Conservation (phyloP, 2,329 filamentous ascomycete genomes). For the Colletotrichum noveboracense region DNA sequence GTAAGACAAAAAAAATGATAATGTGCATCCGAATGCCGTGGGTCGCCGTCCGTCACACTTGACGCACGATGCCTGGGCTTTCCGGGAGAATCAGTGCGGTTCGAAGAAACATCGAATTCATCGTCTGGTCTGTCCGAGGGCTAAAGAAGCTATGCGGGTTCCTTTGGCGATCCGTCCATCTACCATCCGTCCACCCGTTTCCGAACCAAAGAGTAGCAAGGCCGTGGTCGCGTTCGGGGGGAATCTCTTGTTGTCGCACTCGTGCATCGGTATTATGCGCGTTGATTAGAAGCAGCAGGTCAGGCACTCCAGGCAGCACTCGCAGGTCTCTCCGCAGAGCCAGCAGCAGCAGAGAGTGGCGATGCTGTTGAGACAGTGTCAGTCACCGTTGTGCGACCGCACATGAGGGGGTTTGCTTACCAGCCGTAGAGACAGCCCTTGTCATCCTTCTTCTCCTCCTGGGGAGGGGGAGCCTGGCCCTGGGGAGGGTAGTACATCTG, state of each 20-base stretch:
- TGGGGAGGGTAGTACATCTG: slow-evolving; percentile 32
- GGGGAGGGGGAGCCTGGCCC: slow-evolving; percentile 34
- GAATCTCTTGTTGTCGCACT: background rate
- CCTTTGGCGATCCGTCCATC: background rate
- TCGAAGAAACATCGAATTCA: background rate
- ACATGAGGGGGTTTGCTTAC: slow-evolving; percentile 24
- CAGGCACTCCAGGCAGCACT: slow-evolving; percentile 47
- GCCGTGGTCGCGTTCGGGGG: slow-evolving; percentile 14
- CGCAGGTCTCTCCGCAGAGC: slow-evolving; percentile 48
- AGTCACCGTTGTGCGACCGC: background rate
- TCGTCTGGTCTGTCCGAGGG: background rate
- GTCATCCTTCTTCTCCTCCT: slow-evolving; percentile 44
- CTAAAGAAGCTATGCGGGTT: background rate
- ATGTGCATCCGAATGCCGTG: background rate
- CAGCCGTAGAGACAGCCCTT: slow-evolving; percentile 46
- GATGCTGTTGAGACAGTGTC: slow-evolving; percentile 29
- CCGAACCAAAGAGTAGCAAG: background rate
- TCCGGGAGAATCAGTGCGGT: background rate
- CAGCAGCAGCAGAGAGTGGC: slow-evolving; percentile 50
- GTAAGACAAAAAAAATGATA: background rate
- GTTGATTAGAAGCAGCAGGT: slow-evolving; percentile 41
- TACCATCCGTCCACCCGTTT: background rate
- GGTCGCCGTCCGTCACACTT: background rate
- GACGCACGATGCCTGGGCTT: background rate
- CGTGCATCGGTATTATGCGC: background rate